Evolutionary conservation across 1,139 yeast species (phyloP).

Genomic region (Suhomyces coccinellae): DNA sequence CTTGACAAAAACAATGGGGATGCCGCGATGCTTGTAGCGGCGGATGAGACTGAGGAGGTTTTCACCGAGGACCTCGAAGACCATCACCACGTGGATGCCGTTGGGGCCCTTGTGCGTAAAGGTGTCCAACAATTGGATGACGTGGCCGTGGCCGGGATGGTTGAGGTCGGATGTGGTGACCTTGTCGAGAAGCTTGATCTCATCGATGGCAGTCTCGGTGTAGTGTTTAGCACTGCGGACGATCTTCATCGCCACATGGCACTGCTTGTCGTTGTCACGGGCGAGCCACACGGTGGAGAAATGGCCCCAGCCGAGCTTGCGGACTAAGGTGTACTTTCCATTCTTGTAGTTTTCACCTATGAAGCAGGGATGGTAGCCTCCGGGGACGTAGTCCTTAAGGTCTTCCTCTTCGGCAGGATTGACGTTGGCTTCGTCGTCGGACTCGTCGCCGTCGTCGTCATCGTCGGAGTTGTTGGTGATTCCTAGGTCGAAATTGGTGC

Average conservation of each 20-base stretch:
- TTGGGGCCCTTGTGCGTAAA: slow-evolving; percentile 44
- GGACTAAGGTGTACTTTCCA: slow-evolving; percentile 34
- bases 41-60: slow-evolving; percentile 41
- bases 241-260: slow-evolving; percentile 46
- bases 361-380: slow-evolving; percentile 46
- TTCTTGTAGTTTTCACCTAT: slow-evolving; percentile 42
- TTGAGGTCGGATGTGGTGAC: slow-evolving; percentile 29
- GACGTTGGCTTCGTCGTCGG: slow-evolving; percentile 34
- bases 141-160: slow-evolving; percentile 42
- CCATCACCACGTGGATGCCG: slow-evolving; percentile 47
- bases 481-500: slow-evolving; percentile 30
- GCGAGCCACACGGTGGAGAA: slow-evolving; percentile 55
- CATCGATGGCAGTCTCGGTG: slow-evolving; percentile 46
- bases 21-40: slow-evolving; percentile 40
- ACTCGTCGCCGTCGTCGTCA: slow-evolving; percentile 30
- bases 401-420: slow-evolving; percentile 44
- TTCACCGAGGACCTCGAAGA: slow-evolving; percentile 46
- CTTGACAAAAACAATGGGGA: slow-evolving; percentile 39
- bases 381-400: slow-evolving; percentile 37
- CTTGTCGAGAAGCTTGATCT: slow-evolving; percentile 37
- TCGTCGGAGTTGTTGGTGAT: slow-evolving; percentile 9
- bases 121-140: slow-evolving; percentile 43
- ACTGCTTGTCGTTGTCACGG: slow-evolving; percentile 34
- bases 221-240: slow-evolving; percentile 42
- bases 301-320: slow-evolving; percentile 53